Conservation (phyloP, 2,329 filamentous ascomycete species). For the Paracoccidioides brasiliensis region DNA sequence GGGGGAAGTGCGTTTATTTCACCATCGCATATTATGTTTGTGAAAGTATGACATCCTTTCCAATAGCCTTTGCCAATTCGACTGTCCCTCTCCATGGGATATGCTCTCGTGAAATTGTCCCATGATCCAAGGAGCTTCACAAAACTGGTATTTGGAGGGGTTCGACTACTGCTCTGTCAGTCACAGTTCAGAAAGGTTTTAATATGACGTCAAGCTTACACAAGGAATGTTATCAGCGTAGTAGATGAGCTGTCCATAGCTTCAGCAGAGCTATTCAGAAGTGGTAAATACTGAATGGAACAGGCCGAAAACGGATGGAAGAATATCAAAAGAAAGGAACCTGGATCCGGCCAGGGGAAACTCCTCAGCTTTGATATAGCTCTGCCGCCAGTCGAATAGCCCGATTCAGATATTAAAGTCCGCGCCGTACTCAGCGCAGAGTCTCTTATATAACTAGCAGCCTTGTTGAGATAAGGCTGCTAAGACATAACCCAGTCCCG, state of each 20-base stretch:
- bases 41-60: slow-evolving; percentile 78
- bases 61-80: slow-evolving; percentile 64
- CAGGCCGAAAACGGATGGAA: not conserved
- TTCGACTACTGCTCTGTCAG: slow-evolving; percentile 15
- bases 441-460: not conserved
- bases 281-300: not conserved
- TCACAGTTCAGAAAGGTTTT: no score
- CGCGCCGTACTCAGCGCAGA: not conserved
- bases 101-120: slow-evolving; percentile 77
- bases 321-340: not conserved
- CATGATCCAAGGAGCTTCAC: slow-evolving; percentile 82
- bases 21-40: slow-evolving; percentile 73
- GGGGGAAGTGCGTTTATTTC: slow-evolving; percentile 38
- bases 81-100: slow-evolving; percentile 68
- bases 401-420: not conserved
- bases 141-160: slow-evolving; percentile 35
- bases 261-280: slow-evolving; percentile 11
- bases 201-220: slow-evolving; percentile 13
- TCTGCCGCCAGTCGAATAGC: not conserved
- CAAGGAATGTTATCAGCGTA: slow-evolving; percentile 20
- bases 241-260: slow-evolving; percentile 6
- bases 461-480: not conserved
- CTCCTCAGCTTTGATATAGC: not conserved
- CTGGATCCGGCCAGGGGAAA: slow-evolving; percentile 1
- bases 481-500: not conserved